Evolutionary conservation across 306 rosid species (phyloP).

Genomic region (Acacia melanoxylon): DNA sequence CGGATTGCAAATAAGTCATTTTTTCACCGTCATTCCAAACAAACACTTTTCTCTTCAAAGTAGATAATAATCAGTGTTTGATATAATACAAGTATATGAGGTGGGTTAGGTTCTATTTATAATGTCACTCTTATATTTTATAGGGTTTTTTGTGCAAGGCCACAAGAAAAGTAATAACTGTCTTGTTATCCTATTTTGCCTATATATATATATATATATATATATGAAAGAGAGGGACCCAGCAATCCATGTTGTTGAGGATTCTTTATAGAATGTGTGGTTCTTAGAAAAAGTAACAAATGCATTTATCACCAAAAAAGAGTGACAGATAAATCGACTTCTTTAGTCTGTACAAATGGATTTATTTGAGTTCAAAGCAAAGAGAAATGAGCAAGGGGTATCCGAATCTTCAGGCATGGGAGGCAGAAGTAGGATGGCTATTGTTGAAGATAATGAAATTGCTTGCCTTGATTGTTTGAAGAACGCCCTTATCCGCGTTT

Average conservation of each 20-base stretch:
- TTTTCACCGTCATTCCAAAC: no score
- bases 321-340: not conserved
- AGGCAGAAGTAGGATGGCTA: not conserved
- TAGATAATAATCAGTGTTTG: not conserved
- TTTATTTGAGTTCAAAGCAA: not conserved
- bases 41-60: not conserved
- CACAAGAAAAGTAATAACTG: not conserved
- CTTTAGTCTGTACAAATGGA: not conserved
- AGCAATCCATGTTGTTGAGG: no score
- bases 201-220: no score
- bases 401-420: not conserved
- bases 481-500: no score
- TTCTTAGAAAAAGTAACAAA: no score
- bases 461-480: no score
- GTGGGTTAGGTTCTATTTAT: not conserved
- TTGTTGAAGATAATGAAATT: not conserved
- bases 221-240: no score
- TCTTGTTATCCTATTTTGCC: not conserved
- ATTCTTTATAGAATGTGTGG: no score
- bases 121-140: no score
- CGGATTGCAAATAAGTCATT: no score
- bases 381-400: not conserved
- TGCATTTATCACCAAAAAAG: no score
- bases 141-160: no score
- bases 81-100: not conserved